These are phyloP conservation scores for Clonostachys sp. DNA, from an alignment of 2,329 filamentous ascomycete genomes.

Conservation along the genomic window DNA sequence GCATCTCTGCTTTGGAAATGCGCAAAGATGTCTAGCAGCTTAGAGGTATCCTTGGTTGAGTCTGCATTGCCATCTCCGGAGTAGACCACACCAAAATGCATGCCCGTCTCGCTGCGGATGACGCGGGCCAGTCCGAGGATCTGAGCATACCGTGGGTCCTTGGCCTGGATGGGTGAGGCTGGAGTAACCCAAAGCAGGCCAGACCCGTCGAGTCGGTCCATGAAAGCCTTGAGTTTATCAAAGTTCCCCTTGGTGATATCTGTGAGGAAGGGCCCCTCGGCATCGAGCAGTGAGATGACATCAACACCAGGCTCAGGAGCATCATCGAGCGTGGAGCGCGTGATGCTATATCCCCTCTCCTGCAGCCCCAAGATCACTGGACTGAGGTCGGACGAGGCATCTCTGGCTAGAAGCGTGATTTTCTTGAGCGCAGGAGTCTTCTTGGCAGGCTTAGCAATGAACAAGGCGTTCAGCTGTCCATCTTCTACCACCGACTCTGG, in stretches of 20 bases:
- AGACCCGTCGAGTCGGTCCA: neutral
- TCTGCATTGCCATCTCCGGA: neutral
- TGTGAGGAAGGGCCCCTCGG: slow-evolving; percentile 1
- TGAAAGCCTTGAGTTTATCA: neutral
- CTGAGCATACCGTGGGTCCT: slow-evolving; percentile 1
- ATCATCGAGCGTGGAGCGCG: neutral
- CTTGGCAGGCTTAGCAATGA: neutral
- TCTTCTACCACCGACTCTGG: neutral
- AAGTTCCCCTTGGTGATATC: neutral
- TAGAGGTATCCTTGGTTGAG: neutral
- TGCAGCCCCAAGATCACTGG: neutral
- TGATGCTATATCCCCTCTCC: neutral
- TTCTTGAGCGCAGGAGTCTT: neutral
- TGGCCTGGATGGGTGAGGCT: neutral
- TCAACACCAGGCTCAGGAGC: neutral
- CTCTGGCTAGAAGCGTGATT: neutral
- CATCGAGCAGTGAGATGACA: slow-evolving; percentile 2
- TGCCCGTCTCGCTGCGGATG: neutral
- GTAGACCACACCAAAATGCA: neutral
- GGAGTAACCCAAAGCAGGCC: neutral
- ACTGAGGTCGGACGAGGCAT: neutral
- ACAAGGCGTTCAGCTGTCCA: neutral
- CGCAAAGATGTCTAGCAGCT: neutral
- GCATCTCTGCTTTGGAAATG: neutral
- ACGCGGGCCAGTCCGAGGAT: neutral